Percentiles rank a stretch among this genome's conserved stretches.
These are phyloP conservation scores for Verticillium nubilum DNA, from an alignment of 2,329 filamentous ascomycete genomes.

Conservation along the genomic window DNA sequence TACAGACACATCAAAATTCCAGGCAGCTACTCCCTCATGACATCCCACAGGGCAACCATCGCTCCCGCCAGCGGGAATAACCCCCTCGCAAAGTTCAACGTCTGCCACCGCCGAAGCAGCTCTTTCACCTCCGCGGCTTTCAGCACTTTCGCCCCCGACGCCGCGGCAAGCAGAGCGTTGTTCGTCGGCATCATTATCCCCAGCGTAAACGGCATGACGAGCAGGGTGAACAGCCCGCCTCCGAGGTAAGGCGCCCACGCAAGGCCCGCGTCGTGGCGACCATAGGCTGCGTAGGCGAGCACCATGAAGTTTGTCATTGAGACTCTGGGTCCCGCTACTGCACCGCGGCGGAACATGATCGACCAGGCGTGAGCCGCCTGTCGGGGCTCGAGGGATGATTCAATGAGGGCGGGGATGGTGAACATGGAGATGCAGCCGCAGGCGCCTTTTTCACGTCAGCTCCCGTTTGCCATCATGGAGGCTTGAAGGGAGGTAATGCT, in stretches of 20 bases:
- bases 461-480: neutral
- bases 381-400: slow-evolving; percentile 19
- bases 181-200: slow-evolving; percentile 32
- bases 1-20: neutral
- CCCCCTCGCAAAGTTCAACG: slow-evolving; percentile 8
- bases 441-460: slow-evolving; percentile 21
- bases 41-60: slow-evolving; percentile 7
- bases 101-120: slow-evolving; percentile 10
- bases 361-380: slow-evolving; percentile 29
- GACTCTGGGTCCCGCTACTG: slow-evolving; percentile 29
- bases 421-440: slow-evolving; percentile 30
- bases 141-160: slow-evolving; percentile 7
- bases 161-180: slow-evolving; percentile 17
- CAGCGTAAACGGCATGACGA: slow-evolving; percentile 34
- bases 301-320: slow-evolving; percentile 23
- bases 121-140: slow-evolving; percentile 4
- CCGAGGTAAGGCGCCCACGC: slow-evolving; percentile 27
- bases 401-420: slow-evolving; percentile 23
- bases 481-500: neutral
- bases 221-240: slow-evolving; percentile 25
- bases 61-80: slow-evolving; percentile 7
- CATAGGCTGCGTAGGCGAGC: slow-evolving; percentile 31
- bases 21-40: neutral
- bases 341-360: slow-evolving; percentile 28
- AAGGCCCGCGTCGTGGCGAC: slow-evolving; percentile 17